phyloP scores from a whole-genome alignment of 768 basidiomycete genomes.

The Hirschioporus abietinus region DNA sequence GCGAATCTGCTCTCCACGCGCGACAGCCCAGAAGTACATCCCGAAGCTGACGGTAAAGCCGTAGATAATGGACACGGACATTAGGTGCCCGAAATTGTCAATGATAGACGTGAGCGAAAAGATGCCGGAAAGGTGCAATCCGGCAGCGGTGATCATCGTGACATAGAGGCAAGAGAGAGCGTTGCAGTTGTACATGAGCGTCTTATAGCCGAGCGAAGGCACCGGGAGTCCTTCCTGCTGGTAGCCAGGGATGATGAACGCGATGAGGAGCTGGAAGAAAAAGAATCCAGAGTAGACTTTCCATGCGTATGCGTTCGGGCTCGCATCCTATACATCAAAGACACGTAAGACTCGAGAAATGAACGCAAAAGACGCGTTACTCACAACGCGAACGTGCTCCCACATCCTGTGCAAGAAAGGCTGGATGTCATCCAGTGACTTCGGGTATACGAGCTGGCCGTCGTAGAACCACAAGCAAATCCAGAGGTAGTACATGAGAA shows the following conservation, averaged over 20 bases:
- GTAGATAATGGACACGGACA: constrained; percentile 92
- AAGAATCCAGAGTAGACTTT: constrained; percentile 88
- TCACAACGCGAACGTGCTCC: constrained; percentile 74
- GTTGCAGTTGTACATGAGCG: constrained; percentile 96
- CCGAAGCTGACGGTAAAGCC: constrained; percentile 79
- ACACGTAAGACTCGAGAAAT: not conserved
- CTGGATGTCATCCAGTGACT: constrained; percentile 58
- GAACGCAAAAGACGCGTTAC: constrained; percentile 18
- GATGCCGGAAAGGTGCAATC: constrained; percentile 70
- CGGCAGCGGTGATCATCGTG: constrained; percentile 69
- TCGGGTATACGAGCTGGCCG: constrained; percentile 69
- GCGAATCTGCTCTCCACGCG: constrained; percentile 74
- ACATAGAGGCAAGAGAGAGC: constrained; percentile 80
- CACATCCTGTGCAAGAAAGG: constrained; percentile 84
- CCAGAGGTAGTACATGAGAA: constrained; percentile 98
- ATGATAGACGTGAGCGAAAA: constrained; percentile 94
- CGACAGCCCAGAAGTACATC: constrained; percentile 74
- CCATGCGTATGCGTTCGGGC: constrained; percentile 84
- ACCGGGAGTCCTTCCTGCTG: constrained; percentile 95
- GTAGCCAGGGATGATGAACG: constrained; percentile 87
- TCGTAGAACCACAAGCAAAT: constrained; percentile 96
- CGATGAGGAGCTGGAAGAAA: constrained; percentile 84
- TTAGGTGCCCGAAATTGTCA: constrained; percentile 92
- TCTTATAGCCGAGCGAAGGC: constrained; percentile 88
- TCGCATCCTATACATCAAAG: constrained; percentile 65